Base-by-base conservation (phyloP, 345 rosid genomes). In the Passiflora organensis region DNA sequence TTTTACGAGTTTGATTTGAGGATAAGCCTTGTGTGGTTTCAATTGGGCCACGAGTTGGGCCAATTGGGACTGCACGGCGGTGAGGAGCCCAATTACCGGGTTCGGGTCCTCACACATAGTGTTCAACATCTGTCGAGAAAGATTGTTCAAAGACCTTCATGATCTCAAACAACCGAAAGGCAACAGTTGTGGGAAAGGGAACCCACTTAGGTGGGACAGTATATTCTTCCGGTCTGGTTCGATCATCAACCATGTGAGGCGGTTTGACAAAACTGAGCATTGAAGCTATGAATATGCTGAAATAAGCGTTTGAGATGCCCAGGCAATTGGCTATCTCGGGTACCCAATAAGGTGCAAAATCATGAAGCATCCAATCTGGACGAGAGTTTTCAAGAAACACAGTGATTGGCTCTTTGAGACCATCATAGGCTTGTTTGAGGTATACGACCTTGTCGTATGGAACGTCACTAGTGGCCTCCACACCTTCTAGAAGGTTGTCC, bases 401-500 rank as follows among this genome's bases (percentile, higher is more conserved):
- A 1, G 54, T 37, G 0, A 59, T 0, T 14, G 45, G 54, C n/a
- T 59, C 18, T 59, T 59, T 36, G 1, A 59, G 54, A 14, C 20
- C 10, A 25, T 59, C 63, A 13, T 13, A 48, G 11, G 63, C 52
- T 0, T 48, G 37, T 21, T 59, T 59, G 6, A 48, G 53, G 55
- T 9, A 48, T 6, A 22, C 46, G 23, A 59, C 63, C 11, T 36
- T 37, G 21, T 36, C 22, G 32, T 13, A 37, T 13, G 63, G 63
- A 2, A 59, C 18, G 16, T 59, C 63, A 6, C 32, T n/a, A 22
- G 63, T 59, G 34, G 54, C 54, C 37, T 59, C 47, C 0, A 54
- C 55, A 14, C 37, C 13, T 34, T 46, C 34, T 0, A 55, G 56
- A 2, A 60, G 41, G 14, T 10, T 14, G 0, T 39, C 48, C 0